These are phyloP conservation scores for Neonectria coccinea DNA, from an alignment of 2,329 filamentous ascomycete genomes.

Conservation along the genomic window DNA sequence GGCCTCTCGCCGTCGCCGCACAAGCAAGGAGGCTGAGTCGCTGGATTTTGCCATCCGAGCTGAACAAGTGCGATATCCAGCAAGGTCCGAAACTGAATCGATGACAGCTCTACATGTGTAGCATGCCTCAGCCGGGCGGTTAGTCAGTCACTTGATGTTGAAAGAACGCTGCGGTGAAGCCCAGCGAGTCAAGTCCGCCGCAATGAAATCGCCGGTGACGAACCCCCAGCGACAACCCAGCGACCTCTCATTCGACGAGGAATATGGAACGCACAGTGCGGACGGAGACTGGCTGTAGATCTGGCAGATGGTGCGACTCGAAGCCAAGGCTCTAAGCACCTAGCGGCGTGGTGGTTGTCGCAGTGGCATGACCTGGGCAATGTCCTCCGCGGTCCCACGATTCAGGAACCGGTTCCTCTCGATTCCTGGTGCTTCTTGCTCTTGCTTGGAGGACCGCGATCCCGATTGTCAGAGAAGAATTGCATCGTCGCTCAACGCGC, in stretches of 20 bases:
- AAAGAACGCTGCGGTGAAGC: neutral
- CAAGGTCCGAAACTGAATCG: constrained; percentile 11
- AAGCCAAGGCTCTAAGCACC: constrained; percentile 30
- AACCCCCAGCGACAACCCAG: constrained; percentile 15
- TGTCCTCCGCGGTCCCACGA: constrained; percentile 11
- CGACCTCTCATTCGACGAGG: constrained; percentile 18
- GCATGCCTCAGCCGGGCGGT: constrained; percentile 15
- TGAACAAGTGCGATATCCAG: constrained; percentile 1
- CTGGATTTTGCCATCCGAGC: constrained; percentile 10
- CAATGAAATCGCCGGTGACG: neutral
- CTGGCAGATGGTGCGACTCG: constrained; percentile 27
- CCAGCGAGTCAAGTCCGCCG: neutral
- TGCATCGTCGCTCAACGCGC: neutral
- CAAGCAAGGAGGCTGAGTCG: constrained; percentile 38
- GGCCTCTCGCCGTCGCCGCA: constrained; percentile 40
- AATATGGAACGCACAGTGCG: constrained; percentile 1
- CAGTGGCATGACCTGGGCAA: constrained; percentile 17
- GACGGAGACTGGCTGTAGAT: constrained; percentile 11
- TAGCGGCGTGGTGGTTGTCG: constrained; percentile 20
- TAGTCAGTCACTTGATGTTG: constrained; percentile 7
- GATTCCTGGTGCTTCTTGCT: neutral
- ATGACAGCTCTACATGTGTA: neutral
- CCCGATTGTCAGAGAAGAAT: neutral
- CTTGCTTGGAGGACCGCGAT: neutral
- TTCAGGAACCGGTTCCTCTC: neutral